Evolutionary conservation across 805 yeast species (phyloP).

Genomic region (Cyberlindnera lachancei): DNA sequence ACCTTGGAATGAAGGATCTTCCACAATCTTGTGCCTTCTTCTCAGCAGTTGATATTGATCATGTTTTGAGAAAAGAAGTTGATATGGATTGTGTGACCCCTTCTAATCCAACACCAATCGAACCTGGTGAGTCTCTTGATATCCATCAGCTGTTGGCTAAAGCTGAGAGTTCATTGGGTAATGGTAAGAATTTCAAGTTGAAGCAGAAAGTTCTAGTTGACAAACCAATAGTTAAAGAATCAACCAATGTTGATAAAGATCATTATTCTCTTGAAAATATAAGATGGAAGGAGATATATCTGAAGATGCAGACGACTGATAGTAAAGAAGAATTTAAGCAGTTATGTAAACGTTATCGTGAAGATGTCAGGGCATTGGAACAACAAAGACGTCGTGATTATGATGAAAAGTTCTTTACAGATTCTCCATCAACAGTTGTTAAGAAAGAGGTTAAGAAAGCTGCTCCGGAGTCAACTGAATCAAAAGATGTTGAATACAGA

Average conservation of each 20-base stretch:
- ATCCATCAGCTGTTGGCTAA: constrained; percentile 45
- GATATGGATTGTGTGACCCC: constrained; percentile 87
- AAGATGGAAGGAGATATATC: constrained; percentile 9
- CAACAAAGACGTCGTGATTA: neutral
- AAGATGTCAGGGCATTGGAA: neutral
- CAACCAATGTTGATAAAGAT: neutral
- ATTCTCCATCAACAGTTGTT: neutral
- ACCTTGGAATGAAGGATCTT: constrained; percentile 77
- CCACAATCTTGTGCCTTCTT: constrained; percentile 97
- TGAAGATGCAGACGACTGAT: constrained; percentile 11
- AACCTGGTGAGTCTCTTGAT: constrained; percentile 72
- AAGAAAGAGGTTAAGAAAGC: too few species aligned
- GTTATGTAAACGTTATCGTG: constrained; percentile 2
- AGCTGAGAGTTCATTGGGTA: constrained; percentile 21
- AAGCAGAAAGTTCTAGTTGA: constrained; percentile 4
- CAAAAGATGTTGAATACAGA: too few species aligned
- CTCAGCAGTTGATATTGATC: constrained; percentile 88
- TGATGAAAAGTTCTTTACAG: constrained; percentile 1
- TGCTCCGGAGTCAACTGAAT: too few species aligned
- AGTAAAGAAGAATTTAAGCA: constrained; percentile 5
- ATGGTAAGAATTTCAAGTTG: constrained; percentile 6
- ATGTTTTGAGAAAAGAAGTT: constrained; percentile 87
- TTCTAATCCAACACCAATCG: constrained; percentile 61
- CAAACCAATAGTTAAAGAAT: neutral
- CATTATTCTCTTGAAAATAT: constrained; percentile 7